phyloP scores from a whole-genome alignment of 345 rosid genomes.

The Balakata baccata region DNA sequence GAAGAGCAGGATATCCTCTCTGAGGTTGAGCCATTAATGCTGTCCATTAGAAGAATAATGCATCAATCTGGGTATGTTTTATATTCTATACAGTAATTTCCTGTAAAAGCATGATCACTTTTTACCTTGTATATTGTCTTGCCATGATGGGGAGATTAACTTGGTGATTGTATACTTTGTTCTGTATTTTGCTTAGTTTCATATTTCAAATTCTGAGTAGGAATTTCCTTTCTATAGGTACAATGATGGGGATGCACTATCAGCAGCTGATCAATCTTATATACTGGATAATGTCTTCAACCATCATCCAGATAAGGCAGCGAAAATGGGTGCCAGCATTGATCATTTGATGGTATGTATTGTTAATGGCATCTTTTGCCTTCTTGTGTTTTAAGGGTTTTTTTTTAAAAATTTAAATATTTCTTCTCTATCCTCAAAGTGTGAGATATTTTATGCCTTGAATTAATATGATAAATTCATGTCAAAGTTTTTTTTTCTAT shows the following conservation, averaged over 20 bases:
- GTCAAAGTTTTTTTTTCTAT: too few species aligned
- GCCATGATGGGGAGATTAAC: not conserved
- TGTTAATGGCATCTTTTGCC: not conserved
- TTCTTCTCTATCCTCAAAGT: not conserved
- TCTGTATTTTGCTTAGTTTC: not conserved
- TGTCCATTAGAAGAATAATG: conserved; percentile 54
- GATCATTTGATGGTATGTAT: conserved; percentile 64
- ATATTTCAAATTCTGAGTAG: conserved; percentile 11
- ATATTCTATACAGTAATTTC: not conserved
- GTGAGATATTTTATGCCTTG: not conserved
- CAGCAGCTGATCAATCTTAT: conserved; percentile 60
- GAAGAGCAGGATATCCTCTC: conserved; percentile 75
- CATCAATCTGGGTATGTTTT: conserved; percentile 59
- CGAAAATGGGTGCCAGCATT: conserved; percentile 72
- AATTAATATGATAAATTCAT: not conserved
- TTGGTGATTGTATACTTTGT: not conserved
- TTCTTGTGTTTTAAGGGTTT: not conserved
- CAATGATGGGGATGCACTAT: conserved; percentile 71
- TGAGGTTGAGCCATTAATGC: conserved; percentile 67
- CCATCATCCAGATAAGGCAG: conserved; percentile 73
- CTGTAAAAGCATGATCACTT: not conserved
- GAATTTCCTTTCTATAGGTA: conserved; percentile 46
- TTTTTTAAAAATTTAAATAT: not conserved
- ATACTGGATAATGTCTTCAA: conserved; percentile 59
- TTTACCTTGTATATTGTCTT: not conserved